Percentiles rank a stretch among this genome's conserved stretches.
Conservation (phyloP, 2,329 filamentous ascomycete genomes). For the Plectosphaerella plurivora region DNA sequence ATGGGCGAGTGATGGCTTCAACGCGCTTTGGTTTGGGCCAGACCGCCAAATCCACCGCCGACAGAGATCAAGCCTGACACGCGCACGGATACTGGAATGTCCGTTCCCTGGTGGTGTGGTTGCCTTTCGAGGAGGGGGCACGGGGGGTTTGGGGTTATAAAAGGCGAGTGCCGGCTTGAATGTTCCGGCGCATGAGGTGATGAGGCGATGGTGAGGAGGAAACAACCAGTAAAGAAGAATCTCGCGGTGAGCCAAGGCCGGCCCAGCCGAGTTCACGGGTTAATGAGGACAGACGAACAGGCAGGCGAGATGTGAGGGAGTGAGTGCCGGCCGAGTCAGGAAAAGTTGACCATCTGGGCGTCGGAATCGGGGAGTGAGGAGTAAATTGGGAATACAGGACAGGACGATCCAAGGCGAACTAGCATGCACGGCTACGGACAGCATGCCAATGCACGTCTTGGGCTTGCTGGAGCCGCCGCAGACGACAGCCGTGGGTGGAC, state of each 20-base stretch:
- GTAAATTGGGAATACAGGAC: neutral
- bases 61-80: no score
- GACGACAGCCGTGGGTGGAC: neutral
- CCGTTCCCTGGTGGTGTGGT: no score
- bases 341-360: neutral
- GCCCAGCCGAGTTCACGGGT: neutral
- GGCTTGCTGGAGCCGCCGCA: neutral
- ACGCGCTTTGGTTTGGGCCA: no score
- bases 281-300: neutral
- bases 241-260: neutral
- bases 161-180: no score
- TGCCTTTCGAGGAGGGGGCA: no score
- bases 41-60: no score
- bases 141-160: no score
- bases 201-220: no score
- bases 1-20: no score
- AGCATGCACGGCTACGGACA: neutral
- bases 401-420: conserved; percentile 1
- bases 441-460: neutral
- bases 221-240: no score
- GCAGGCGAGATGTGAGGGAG: neutral
- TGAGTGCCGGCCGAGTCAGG: neutral
- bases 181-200: no score
- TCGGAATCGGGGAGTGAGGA: neutral
- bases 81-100: no score